These are phyloP conservation scores for Sclerotinia subarctica DNA, from an alignment of 2,329 filamentous ascomycete species.

Conservation along the genomic window DNA sequence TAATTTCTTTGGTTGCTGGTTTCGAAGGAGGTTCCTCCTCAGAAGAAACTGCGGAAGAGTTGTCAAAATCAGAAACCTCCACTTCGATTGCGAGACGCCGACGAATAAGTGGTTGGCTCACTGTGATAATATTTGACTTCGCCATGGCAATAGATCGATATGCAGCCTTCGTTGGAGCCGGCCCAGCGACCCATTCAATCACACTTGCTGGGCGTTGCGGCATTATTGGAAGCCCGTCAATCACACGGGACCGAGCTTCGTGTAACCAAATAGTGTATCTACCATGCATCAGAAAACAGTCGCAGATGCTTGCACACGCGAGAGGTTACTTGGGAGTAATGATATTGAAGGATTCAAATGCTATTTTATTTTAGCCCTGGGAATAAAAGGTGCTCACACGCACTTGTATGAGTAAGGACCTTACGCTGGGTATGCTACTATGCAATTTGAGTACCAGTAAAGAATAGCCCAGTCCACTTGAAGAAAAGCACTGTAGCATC, in stretches of 20 bases:
- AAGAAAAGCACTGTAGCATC: no score
- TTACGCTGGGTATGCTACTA: neutral
- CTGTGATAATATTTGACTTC: neutral
- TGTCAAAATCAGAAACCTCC: slow-evolving; percentile 4
- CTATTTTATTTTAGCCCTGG: neutral
- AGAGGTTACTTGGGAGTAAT: neutral
- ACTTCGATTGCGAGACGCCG: slow-evolving; percentile 6
- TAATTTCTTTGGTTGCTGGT: neutral
- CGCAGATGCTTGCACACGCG: neutral
- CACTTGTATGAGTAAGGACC: neutral
- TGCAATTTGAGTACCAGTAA: neutral
- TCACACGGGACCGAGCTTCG: neutral
- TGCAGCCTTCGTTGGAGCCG: slow-evolving; percentile 4
- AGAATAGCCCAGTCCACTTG: no score
- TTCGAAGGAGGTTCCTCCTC: slow-evolving; percentile 2
- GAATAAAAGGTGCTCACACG: no score
- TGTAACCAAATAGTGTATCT: neutral
- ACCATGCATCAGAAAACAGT: neutral
- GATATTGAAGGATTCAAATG: neutral
- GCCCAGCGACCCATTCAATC: slow-evolving; percentile 7
- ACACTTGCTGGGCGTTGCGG: slow-evolving; percentile 12
- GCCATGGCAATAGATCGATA: neutral
- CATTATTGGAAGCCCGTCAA: neutral
- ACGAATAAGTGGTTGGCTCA: neutral
- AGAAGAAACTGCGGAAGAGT: neutral